Conservation (phyloP, 257 asterid genomes). For the Coffea eugenioides region DNA sequence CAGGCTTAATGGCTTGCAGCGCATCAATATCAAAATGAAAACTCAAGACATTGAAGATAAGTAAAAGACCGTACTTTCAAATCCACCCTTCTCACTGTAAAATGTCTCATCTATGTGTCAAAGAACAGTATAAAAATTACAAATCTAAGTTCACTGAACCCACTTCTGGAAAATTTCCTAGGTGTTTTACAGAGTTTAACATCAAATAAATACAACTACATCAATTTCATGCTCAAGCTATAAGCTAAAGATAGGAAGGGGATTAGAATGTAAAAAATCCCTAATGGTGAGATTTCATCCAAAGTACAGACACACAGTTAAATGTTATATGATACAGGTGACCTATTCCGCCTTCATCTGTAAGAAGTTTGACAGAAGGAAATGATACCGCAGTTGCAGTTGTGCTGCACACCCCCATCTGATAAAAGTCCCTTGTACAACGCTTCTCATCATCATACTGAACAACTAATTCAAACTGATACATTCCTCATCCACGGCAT, state of each 20-base stretch:
- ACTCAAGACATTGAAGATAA: not conserved
- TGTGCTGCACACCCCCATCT: not conserved
- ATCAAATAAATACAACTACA: slow-evolving; percentile 13
- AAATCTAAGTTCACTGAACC: not conserved
- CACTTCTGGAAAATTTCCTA: slow-evolving; percentile 3
- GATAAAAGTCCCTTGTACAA: slow-evolving; percentile 4
- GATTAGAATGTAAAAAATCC: not conserved
- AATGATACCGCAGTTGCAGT: not conserved
- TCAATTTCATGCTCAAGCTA: not conserved
- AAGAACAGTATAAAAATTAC: not conserved
- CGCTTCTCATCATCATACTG: not conserved
- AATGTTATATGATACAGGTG: slow-evolving; percentile 14
- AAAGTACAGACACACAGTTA: not conserved
- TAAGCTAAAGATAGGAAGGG: not conserved
- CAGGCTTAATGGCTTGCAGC: too few species aligned
- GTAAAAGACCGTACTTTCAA: not conserved
- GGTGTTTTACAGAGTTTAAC: slow-evolving; percentile 5
- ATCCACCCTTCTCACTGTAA: not conserved
- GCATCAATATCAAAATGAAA: not conserved
- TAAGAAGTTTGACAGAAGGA: not conserved
- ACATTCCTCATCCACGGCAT: not conserved
- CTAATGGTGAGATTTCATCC: slow-evolving; percentile 16
- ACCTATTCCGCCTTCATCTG: slow-evolving; percentile 13
- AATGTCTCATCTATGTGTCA: not conserved
- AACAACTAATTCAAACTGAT: not conserved